phyloP scores from a whole-genome alignment of 140 eudicot species.

The Bidens hawaiensis region DNA sequence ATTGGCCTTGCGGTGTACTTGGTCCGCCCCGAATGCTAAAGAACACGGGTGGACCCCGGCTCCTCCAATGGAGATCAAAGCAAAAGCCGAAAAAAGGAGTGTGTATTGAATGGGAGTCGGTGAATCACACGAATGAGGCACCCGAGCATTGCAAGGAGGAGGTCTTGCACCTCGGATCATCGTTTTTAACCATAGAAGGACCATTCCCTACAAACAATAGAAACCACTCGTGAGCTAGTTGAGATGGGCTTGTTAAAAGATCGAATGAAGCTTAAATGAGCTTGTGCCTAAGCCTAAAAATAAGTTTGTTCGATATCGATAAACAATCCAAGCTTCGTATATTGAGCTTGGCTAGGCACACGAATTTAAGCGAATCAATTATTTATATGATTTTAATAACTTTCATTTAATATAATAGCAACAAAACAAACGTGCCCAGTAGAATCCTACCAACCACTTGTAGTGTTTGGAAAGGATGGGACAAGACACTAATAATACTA shows the following conservation, averaged over 20 bases:
- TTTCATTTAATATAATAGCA: no score
- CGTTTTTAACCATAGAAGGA: constrained; percentile 72
- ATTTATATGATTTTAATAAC: neutral
- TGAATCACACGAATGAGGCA: constrained; percentile 35
- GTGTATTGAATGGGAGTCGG: constrained; percentile 48
- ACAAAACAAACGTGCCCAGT: no score
- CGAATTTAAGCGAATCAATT: no score
- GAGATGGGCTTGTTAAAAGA: no score
- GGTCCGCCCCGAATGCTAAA: constrained; percentile 80
- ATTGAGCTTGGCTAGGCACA: neutral
- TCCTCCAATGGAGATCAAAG: constrained; percentile 68
- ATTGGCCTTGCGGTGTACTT: constrained; percentile 35
- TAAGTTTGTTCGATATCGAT: no score
- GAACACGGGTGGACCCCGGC: constrained; percentile 82
- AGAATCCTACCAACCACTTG: no score
- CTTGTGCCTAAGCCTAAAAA: no score
- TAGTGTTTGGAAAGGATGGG: no score
- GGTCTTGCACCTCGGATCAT: constrained; percentile 57
- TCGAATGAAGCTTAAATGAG: neutral
- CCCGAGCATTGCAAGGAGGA: constrained; percentile 36
- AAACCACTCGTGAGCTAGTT: no score
- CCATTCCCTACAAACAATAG: constrained; percentile 55
- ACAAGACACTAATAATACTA: no score
- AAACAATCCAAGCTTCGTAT: neutral
- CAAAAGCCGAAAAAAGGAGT: constrained; percentile 45